These are phyloP conservation scores for Xylaria bambusicola DNA, from an alignment of 495 filamentous ascomycete species.

Conservation along the genomic window DNA sequence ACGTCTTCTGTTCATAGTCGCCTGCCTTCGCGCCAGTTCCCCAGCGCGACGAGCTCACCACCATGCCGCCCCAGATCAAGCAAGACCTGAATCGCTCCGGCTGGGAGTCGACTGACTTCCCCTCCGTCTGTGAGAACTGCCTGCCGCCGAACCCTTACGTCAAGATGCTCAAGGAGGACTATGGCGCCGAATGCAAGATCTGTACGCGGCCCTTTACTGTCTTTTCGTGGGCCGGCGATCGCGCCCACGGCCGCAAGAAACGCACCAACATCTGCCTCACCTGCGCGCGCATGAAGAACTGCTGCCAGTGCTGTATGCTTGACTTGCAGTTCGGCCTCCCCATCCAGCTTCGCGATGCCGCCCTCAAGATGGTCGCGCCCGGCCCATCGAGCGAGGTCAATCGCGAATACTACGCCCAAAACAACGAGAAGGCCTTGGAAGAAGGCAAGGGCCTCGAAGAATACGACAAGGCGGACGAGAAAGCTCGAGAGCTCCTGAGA, in stretches of 20 bases:
- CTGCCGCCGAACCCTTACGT: conserved; percentile 97
- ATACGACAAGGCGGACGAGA: conserved; percentile 97
- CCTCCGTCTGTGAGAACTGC: conserved; percentile 69
- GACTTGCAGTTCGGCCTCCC: conserved; percentile 94
- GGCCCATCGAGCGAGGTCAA: conserved; percentile 90
- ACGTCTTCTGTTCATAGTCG: background rate
- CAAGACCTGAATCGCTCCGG: conserved; percentile 95
- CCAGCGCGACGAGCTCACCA: background rate
- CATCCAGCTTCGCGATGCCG: conserved; percentile 92
- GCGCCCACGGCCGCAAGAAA: conserved; percentile 81
- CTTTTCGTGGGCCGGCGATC: conserved; percentile 89
- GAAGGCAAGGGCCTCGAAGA: conserved; percentile 79
- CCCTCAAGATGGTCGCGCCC: conserved; percentile 92
- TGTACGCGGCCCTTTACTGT: conserved; percentile 96
- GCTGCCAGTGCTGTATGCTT: conserved; percentile 98
- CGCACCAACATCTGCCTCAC: conserved; percentile 92
- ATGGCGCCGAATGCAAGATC: conserved; percentile 78
- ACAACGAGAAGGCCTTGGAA: conserved; percentile 92
- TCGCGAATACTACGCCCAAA: conserved; percentile 95
- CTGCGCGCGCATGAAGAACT: conserved; percentile 92
- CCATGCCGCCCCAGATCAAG: conserved; percentile 72
- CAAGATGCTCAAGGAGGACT: conserved; percentile 96
- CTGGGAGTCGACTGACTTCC: conserved; percentile 89
- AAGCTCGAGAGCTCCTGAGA: conserved; percentile 83
- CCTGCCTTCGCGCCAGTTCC: conserved; percentile 1